Percentiles rank a stretch among this genome's conserved stretches.
phyloP scores from a whole-genome alignment of 2,329 filamentous ascomycete genomes.

The Clarireedia homoeocarpa region DNA sequence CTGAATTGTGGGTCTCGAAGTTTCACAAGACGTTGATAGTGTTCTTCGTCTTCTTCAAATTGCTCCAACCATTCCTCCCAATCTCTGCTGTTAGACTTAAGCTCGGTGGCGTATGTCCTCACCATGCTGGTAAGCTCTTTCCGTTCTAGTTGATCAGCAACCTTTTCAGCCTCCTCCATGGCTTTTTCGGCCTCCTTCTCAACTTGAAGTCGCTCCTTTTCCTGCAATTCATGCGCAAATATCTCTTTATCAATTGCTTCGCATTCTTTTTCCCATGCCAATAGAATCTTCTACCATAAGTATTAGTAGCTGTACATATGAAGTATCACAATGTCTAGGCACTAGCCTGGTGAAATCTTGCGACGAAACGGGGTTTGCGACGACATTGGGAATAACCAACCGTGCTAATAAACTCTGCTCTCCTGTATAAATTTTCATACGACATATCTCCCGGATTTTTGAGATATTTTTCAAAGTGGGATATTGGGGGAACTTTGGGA shows the following conservation, averaged over 20 bases:
- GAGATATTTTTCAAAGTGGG: conserved; percentile 22
- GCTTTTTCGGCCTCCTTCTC: conserved; percentile 15
- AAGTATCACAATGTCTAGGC: no score
- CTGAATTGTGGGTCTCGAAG: conserved; percentile 12
- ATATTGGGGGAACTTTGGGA: conserved; percentile 20
- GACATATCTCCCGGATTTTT: conserved; percentile 18
- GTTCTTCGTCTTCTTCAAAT: conserved; percentile 1
- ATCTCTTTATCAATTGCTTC: conserved; percentile 22
- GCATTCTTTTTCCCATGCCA: conserved; percentile 22
- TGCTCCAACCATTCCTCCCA: conserved; percentile 6
- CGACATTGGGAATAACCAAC: background rate
- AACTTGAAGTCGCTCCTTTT: conserved; percentile 13
- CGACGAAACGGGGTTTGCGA: background rate
- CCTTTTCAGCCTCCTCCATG: conserved; percentile 13
- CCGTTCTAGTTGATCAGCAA: conserved; percentile 10
- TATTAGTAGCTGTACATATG: background rate
- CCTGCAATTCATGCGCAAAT: conserved; percentile 18
- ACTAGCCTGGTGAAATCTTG: no score
- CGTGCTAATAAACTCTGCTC: conserved; percentile 13
- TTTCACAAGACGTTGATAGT: conserved; percentile 7
- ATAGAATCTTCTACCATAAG: conserved; percentile 12
- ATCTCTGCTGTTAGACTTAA: background rate
- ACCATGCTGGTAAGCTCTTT: conserved; percentile 7
- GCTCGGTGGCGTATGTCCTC: conserved; percentile 1
- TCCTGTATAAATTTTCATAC: conserved; percentile 23